phyloP scores from a whole-genome alignment of 1,139 yeast species.

The Geotrichum aggregatum region DNA sequence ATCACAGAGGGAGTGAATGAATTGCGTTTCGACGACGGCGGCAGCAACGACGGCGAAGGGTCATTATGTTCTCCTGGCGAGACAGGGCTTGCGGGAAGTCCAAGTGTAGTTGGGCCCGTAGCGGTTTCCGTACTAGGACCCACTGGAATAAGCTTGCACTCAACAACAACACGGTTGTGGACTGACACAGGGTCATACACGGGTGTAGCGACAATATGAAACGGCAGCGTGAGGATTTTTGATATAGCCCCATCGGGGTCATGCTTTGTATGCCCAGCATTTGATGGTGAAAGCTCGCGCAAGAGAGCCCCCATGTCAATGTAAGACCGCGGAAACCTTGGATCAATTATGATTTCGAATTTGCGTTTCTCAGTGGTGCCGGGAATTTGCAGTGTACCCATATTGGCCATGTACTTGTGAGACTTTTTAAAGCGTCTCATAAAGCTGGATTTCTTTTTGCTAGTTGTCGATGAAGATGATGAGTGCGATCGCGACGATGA shows the following conservation, averaged over 20 bases:
- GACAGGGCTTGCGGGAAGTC: neutral
- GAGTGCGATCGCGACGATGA: neutral
- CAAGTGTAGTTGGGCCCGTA: neutral
- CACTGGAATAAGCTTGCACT: neutral
- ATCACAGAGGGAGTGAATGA: neutral
- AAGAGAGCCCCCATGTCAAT: neutral
- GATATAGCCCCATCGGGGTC: neutral
- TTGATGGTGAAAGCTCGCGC: neutral
- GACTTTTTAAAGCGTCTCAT: neutral
- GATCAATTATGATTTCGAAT: neutral
- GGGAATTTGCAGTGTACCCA: neutral
- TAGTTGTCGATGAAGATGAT: neutral
- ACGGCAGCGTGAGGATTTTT: neutral
- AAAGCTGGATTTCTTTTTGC: neutral
- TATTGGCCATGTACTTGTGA: slow-evolving; percentile 1
- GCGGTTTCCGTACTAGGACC: neutral
- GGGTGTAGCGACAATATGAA: neutral
- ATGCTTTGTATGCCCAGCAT: no score
- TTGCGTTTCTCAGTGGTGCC: neutral
- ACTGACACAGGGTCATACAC: neutral
- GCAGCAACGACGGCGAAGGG: no score
- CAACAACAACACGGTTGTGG: neutral
- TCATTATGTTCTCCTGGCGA: neutral
- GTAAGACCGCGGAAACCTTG: neutral
- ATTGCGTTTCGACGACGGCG: neutral